These are phyloP conservation scores for Vigna unguiculata DNA, from an alignment of 306 rosid genomes.

Conservation along the genomic window DNA sequence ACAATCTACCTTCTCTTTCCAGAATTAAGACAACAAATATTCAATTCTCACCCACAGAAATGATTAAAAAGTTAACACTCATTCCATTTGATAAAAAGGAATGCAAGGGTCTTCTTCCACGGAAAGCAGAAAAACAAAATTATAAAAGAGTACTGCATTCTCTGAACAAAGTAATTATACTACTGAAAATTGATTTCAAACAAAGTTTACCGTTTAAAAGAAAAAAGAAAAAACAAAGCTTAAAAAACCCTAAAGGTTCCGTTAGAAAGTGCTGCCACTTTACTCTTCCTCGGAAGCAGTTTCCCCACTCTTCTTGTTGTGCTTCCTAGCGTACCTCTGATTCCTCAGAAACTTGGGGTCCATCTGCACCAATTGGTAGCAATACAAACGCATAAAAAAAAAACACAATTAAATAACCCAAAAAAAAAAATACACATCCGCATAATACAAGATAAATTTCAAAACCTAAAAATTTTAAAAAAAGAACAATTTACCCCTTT, in stretches of 20 bases:
- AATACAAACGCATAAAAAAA: neutral
- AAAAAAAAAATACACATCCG: neutral
- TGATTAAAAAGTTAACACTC: neutral
- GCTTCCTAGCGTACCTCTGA: slow-evolving; percentile 99
- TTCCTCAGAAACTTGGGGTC: slow-evolving; percentile 98
- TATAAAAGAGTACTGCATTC: neutral
- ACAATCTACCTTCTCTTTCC: neutral
- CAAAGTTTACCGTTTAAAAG: neutral
- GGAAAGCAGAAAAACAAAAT: slow-evolving; percentile 1
- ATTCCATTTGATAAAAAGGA: slow-evolving; percentile 5
- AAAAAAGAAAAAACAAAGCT: neutral
- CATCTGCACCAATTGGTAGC: slow-evolving; percentile 58
- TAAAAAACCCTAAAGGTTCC: slow-evolving; percentile 33
- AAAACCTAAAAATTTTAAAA: neutral
- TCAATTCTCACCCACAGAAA: neutral
- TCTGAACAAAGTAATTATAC: slow-evolving; percentile 34
- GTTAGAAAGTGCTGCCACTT: slow-evolving; percentile 16
- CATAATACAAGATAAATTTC: neutral
- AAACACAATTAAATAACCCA: neutral
- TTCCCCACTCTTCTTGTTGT: slow-evolving; percentile 73
- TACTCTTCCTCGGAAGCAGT: slow-evolving; percentile 69
- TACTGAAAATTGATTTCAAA: slow-evolving; percentile 5
- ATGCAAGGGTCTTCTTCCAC: slow-evolving; percentile 3
- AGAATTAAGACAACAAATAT: neutral
- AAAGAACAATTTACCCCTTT: slow-evolving; percentile 67